Base-by-base conservation (phyloP, 106 monocot species). In the Allium sativum region DNA sequence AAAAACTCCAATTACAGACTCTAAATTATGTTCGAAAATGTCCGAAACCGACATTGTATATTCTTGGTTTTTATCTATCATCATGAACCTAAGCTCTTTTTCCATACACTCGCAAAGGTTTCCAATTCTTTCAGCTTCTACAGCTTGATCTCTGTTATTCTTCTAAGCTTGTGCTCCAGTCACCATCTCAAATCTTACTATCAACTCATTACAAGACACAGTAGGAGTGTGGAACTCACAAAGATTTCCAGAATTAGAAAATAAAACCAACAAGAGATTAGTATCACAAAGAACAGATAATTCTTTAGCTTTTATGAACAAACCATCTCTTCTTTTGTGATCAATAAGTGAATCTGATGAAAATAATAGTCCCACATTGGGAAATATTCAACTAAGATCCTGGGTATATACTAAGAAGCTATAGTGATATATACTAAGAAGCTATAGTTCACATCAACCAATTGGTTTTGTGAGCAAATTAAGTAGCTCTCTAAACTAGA, bases 271-370 rank as follows among this genome's bases (percentile, higher is more conserved):
- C 50, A 92, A 87, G 40, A 87, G 87, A 62, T 92, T 76, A 43
- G 75, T 72, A 45, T 92, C 92, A 48, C 92, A 92, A 62, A 92
- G 87, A 18, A 87, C 55, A 45, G 87, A 62, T 68, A 92, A 83
- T 76, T 92, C 92, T 53, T 72, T 67, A 1, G 92, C 92, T 72
- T 92, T 92, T 81, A 87, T 92, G 76, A 92, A 87, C 66, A 92
- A 59, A 7, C 92, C 92, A 65, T 92, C 92, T 48, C 92, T 87
- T 76, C 92, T 87, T 79, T 92, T 92, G 76, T 92, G n/a, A n/a
- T n/a, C n/a, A n/a, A n/a, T n/a, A 3, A 6, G 44, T 18, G 12
- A 22, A n/a, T n/a, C n/a, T n/a, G n/a, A n/a, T n/a, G n/a, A n/a
- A n/a, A n/a, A n/a, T n/a, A n/a, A n/a, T n/a, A n/a, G n/a, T n/a